These are phyloP conservation scores for Parastagonospora nodorum DNA, from an alignment of 2,329 filamentous ascomycete species.

Conservation along the genomic window DNA sequence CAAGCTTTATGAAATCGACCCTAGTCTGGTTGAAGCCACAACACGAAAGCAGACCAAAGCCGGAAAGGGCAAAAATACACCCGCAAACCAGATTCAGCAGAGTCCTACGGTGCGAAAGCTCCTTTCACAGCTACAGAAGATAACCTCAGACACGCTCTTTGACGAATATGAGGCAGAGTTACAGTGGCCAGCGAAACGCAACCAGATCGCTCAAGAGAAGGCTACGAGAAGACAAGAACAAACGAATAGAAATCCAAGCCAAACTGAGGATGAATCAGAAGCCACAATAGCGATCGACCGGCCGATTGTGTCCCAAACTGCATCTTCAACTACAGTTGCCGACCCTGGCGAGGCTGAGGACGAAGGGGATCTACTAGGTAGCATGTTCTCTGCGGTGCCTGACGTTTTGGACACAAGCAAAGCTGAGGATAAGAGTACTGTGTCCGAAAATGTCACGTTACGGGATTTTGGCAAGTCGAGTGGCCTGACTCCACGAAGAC, in stretches of 20 bases:
- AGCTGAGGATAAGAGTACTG: slow-evolving; percentile 13
- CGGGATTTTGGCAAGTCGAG: slow-evolving; percentile 84
- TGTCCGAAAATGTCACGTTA: slow-evolving; percentile 63
- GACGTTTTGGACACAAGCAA: slow-evolving; percentile 49
- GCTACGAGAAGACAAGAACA: slow-evolving; percentile 31
- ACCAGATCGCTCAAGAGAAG: slow-evolving; percentile 48
- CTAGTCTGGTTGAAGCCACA: slow-evolving; percentile 61
- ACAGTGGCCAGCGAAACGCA: slow-evolving; percentile 52
- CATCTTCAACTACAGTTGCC: not conserved
- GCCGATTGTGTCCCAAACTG: not conserved
- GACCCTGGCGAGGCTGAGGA: slow-evolving; percentile 50
- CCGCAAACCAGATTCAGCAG: slow-evolving; percentile 22
- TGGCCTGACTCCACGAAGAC: slow-evolving; percentile 74
- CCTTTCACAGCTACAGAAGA: slow-evolving; percentile 73
- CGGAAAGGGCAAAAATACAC: slow-evolving; percentile 22
- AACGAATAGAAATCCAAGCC: not conserved
- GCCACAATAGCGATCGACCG: not conserved
- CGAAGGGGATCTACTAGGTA: slow-evolving; percentile 61
- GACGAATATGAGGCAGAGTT: slow-evolving; percentile 54
- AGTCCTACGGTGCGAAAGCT: slow-evolving; percentile 65
- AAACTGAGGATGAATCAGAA: not conserved
- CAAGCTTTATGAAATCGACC: slow-evolving; percentile 53
- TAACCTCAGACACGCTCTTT: slow-evolving; percentile 68
- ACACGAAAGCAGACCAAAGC: slow-evolving; percentile 37
- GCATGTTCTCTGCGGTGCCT: slow-evolving; percentile 59